phyloP scores from a whole-genome alignment of 805 yeast genomes.

The Metschnikowia rubicola region DNA sequence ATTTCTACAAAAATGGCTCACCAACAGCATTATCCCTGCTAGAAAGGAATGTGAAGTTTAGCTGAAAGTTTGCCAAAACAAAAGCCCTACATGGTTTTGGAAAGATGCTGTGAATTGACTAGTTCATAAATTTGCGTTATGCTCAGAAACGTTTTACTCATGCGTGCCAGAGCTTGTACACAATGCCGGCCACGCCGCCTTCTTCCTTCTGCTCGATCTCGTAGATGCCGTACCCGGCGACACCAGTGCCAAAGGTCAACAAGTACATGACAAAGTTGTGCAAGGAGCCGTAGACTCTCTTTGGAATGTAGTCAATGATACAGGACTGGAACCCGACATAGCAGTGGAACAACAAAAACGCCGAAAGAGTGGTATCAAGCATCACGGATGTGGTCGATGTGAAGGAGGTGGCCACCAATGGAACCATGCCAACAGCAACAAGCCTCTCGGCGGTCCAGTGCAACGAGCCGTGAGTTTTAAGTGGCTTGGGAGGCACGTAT shows the following conservation, averaged over 20 bases:
- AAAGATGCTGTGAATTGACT: not conserved
- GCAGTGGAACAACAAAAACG: slow-evolving; percentile 58
- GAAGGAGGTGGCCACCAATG: slow-evolving; percentile 60
- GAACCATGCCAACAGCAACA: slow-evolving; percentile 58
- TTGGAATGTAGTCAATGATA: slow-evolving; percentile 75
- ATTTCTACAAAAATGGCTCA: slow-evolving; percentile 24
- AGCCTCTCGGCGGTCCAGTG: slow-evolving; percentile 74
- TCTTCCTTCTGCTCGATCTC: slow-evolving; percentile 57
- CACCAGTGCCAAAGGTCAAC: slow-evolving; percentile 58
- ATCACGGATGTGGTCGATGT: slow-evolving; percentile 49
- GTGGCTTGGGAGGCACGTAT: slow-evolving; percentile 55
- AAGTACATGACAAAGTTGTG: slow-evolving; percentile 59
- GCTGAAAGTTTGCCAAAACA: too few relatives aligned
- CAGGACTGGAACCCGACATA: slow-evolving; percentile 73
- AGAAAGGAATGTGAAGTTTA: not conserved
- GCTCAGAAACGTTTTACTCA: not conserved
- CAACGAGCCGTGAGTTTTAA: slow-evolving; percentile 59
- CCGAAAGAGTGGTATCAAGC: slow-evolving; percentile 55
- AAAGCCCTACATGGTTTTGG: too few relatives aligned
- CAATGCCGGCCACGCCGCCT: slow-evolving; percentile 57
- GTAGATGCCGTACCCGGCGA: slow-evolving; percentile 70
- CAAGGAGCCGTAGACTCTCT: slow-evolving; percentile 65
- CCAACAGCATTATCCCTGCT: slow-evolving; percentile 7
- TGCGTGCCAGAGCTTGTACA: slow-evolving; percentile 25
- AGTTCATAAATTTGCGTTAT: not conserved